Evolutionary conservation across 495 filamentous ascomycete species (phyloP), one percentile per base, ranked within the genome.

Genomic region (Neurospora sp.): DNA sequence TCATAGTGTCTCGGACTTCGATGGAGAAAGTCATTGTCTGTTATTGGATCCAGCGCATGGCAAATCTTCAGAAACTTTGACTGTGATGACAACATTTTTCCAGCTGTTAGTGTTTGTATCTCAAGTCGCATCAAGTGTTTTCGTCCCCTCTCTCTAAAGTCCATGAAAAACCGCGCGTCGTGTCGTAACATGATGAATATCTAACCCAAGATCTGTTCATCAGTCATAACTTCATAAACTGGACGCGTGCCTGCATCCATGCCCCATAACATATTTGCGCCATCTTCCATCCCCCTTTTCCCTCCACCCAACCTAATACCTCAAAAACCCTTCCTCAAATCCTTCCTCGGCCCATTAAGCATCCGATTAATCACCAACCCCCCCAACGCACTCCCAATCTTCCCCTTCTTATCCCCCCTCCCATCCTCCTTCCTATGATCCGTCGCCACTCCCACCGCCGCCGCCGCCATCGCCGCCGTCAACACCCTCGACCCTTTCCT

Each of bases 381-480:
- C 0, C 78, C 79, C 9, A 79, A 18, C 2, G 78, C 75, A 59
- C 74, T 73, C 10, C 73, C 74, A 0, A 77, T 4, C 31, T 71
- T 73, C 1, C 76, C 76, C 59, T 75, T 41, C 74, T 74, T 74
- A 42, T 74, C 70, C 1, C 41, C 22, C 7, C 71, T 40, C 27
- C 53, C 53, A 3, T 71, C 53, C 3, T 71, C 53, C 3, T 73
- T 14, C 59, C 69, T 69, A 35, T 75, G 61, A 44, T 79, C 79
- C 22, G 74, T 76, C 37, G 81, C 81, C 0, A 77, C 82, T 5
- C 83, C 80, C 16, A 84, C 80, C 1, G 79, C 80, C 1, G 78
- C 83, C 9, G 83, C 82, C 18, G 81, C 82, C 3, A 84, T n/a
- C 5, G 83, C 83, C n/a, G 82, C 83, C n/a, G 83, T 85, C 12